These are phyloP conservation scores for Cryptococcus sp. DNA, from an alignment of 1,284 basidiomycete genomes.

Conservation along the genomic window DNA sequence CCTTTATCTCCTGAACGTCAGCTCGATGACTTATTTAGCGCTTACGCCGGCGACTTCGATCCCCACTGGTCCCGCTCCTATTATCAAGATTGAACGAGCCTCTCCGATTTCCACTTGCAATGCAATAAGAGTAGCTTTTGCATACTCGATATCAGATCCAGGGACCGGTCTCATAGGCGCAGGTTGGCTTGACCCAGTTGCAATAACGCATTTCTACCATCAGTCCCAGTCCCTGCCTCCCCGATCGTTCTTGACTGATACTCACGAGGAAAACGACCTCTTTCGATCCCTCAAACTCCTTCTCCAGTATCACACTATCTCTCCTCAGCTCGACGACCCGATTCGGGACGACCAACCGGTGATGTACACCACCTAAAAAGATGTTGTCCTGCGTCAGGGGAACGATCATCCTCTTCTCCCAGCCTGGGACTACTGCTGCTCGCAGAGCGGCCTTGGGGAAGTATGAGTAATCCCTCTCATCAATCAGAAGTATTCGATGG, in stretches of 20 bases:
- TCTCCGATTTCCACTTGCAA: slow-evolving; percentile 35
- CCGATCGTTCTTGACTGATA: not conserved
- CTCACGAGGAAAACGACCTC: slow-evolving; percentile 47
- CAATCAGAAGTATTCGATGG: slow-evolving; percentile 49
- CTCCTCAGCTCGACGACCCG: slow-evolving; percentile 40
- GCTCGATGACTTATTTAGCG: not conserved
- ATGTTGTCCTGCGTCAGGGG: slow-evolving; percentile 34
- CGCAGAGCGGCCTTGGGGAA: slow-evolving; percentile 45
- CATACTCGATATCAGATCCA: slow-evolving; percentile 15
- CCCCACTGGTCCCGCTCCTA: slow-evolving; percentile 51
- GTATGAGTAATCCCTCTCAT: slow-evolving; percentile 40
- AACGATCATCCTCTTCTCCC: slow-evolving; percentile 43
- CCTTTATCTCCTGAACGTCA: slow-evolving; percentile 26
- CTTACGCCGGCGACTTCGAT: slow-evolving; percentile 49
- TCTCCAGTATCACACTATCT: slow-evolving; percentile 37
- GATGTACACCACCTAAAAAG: slow-evolving; percentile 33
- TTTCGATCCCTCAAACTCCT: slow-evolving; percentile 39
- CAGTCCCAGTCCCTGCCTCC: not conserved
- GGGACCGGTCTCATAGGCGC: slow-evolving; percentile 39
- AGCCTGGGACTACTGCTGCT: slow-evolving; percentile 47
- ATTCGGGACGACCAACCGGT: slow-evolving; percentile 37
- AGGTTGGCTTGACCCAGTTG: slow-evolving; percentile 41
- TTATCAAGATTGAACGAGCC: slow-evolving; percentile 38
- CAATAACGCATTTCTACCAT: slow-evolving; percentile 35
- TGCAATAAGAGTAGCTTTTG: slow-evolving; percentile 19